Evolutionary conservation across 208 protist genomes (phyloP).

Genomic region (Sergeia podlipaevii): DNA sequence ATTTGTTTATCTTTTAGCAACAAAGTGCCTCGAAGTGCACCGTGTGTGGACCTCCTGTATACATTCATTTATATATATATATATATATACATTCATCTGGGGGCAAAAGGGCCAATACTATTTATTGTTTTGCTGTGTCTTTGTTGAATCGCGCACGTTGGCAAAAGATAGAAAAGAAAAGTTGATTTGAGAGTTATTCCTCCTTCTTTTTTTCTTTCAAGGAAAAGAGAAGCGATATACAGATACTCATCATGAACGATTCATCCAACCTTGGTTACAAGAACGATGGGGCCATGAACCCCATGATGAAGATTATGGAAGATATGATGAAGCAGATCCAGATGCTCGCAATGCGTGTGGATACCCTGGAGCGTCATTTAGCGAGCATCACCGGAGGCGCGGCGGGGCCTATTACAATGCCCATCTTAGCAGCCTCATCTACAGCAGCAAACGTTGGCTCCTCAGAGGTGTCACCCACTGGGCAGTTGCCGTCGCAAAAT

Average conservation of each 20-base stretch:
- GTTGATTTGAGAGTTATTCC: neutral
- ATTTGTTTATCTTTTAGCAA: too few relatives aligned
- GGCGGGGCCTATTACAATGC: neutral
- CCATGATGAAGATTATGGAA: slow-evolving; percentile 10
- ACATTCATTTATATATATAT: too few relatives aligned
- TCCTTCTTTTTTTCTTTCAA: neutral
- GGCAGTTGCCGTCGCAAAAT: neutral
- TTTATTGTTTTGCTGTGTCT: too few relatives aligned
- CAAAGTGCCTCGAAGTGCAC: too few relatives aligned
- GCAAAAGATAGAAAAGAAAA: too few relatives aligned
- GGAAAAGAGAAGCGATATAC: neutral
- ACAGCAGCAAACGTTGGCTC: neutral
- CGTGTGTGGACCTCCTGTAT: too few relatives aligned
- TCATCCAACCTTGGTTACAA: neutral
- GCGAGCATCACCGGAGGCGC: neutral
- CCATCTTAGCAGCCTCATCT: neutral
- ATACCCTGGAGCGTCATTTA: slow-evolving; percentile 29
- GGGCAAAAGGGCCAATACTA: too few relatives aligned
- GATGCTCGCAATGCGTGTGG: slow-evolving; percentile 34
- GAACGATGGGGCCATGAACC: neutral
- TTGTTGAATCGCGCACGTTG: too few relatives aligned
- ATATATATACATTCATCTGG: too few relatives aligned
- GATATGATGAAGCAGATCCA: slow-evolving; percentile 23
- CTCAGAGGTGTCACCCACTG: neutral
- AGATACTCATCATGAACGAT: neutral